Percentiles rank a stretch among this genome's conserved stretches.
These are phyloP conservation scores for Atkinsonella texensis DNA, from an alignment of 2,329 filamentous ascomycete species.

Conservation along the genomic window DNA sequence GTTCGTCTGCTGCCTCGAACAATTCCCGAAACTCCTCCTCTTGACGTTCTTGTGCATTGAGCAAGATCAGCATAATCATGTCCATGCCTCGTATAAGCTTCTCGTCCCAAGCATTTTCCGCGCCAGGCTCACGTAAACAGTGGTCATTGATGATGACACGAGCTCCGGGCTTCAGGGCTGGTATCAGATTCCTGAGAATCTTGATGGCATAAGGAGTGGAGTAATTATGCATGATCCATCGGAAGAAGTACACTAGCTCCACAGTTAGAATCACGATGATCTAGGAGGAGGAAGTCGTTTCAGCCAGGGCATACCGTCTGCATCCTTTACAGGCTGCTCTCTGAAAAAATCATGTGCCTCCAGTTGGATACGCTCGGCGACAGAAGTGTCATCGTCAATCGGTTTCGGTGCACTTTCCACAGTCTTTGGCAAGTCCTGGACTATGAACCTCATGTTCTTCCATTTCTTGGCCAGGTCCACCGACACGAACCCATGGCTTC, in stretches of 20 bases:
- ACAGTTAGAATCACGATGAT: not conserved
- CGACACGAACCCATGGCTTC: slow-evolving; percentile 44
- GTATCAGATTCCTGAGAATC: slow-evolving; percentile 38
- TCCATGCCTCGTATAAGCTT: slow-evolving; percentile 38
- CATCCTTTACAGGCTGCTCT: slow-evolving; percentile 38
- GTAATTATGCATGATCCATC: slow-evolving; percentile 51
- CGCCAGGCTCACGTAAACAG: slow-evolving; percentile 28
- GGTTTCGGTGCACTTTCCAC: slow-evolving; percentile 34
- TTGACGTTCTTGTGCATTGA: slow-evolving; percentile 39
- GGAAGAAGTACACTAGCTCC: slow-evolving; percentile 40
- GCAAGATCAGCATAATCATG: slow-evolving; percentile 36
- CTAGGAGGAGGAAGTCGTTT: not conserved
- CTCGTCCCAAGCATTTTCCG: slow-evolving; percentile 32
- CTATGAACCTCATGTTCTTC: slow-evolving; percentile 39
- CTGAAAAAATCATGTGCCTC: slow-evolving; percentile 46
- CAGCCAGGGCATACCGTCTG: slow-evolving; percentile 31
- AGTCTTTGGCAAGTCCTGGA: slow-evolving; percentile 41
- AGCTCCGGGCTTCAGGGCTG: slow-evolving; percentile 42
- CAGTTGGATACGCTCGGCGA: slow-evolving; percentile 29
- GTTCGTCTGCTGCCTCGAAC: slow-evolving; percentile 28
- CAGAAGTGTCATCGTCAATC: slow-evolving; percentile 24
- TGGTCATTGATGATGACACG: slow-evolving; percentile 34
- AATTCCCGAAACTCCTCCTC: slow-evolving; percentile 33
- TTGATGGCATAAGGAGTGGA: slow-evolving; percentile 38
- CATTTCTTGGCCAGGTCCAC: slow-evolving; percentile 40